Evolutionary conservation across 2,329 filamentous ascomycete species (phyloP), one percentile per base, ranked within the genome.

Genomic region (Xylaria polymorpha): DNA sequence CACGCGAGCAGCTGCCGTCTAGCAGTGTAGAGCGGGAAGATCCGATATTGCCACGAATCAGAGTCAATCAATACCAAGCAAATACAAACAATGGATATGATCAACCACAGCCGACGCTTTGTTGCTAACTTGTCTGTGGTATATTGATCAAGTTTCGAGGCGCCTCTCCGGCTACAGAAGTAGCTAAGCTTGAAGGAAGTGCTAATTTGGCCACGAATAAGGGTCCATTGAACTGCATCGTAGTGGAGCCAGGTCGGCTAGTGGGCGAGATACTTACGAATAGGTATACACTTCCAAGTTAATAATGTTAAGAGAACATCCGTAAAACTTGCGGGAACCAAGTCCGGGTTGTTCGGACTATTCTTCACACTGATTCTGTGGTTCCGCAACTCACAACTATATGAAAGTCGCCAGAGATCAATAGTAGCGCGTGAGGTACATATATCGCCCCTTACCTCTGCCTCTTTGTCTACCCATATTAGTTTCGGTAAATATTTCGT

Each of bases 121-220:
- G 60, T 56, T 35, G 48, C n/a, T n/a, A 57, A 20, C 20, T 29
- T 43, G 18, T 44, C 35, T 48, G 35, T 43, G 35, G 22, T 46
- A 68, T 51, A 44, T 61, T 61, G 46, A 41, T 58, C 61, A 18
- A 25, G n/a, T 25, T 22, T 41, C 51, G 14, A 51, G 37, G 37
- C 2, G 20, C 44, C n/a, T 53, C 15, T 32, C 37, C 51, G 29
- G 41, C 39, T 32, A 39, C 25, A 50, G 6, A 29, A 39, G 43
- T 22, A 37, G 29, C 20, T 12, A 58, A 53, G 43, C 51, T 50
- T 37, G 43, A 58, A 57, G 63, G 25, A 48, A 48, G 35, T 62
- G 64, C 67, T 69, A 67, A 69, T 69, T 69, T 61, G 67, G 67
- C 67, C 56, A 57, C n/a, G 50, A 57, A 22, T 41, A 64, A 67